Evolutionary conservation across 345 rosid species (phyloP).

Genomic region (Populus deltoides): DNA sequence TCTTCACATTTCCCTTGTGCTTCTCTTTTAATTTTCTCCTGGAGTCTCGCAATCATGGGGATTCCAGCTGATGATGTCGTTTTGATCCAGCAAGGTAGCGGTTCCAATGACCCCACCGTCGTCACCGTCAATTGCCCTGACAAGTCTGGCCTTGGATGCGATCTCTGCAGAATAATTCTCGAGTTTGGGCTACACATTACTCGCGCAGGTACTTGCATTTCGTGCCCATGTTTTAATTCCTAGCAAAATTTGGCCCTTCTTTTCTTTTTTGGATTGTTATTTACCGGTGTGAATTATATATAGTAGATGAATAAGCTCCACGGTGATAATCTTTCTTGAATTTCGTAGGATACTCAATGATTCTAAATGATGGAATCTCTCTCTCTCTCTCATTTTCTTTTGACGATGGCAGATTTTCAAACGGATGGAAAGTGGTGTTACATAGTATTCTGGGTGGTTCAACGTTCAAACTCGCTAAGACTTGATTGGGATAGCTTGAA

Average conservation of each 20-base stretch:
- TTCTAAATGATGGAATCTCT: not conserved
- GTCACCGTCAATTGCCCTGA: conserved; percentile 80
- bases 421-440: conserved; percentile 38
- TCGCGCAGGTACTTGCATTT: conserved; percentile 45
- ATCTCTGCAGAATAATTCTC: conserved; percentile 64
- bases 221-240: not conserved
- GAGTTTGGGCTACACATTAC: conserved; percentile 65
- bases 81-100: conserved; percentile 35
- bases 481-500: conserved; percentile 30
- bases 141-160: conserved; percentile 76
- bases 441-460: conserved; percentile 33
- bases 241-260: not conserved
- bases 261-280: not conserved
- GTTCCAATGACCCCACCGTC: conserved; percentile 42
- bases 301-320: too few relatives aligned
- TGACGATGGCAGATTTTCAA: conserved; percentile 20
- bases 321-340: not conserved
- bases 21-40: not conserved
- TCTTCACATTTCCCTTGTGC: not conserved
- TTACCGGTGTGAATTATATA: not conserved
- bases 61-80: conserved; percentile 61
- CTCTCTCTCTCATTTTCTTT: not conserved
- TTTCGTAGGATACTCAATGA: not conserved
- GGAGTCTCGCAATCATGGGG: conserved; percentile 34
- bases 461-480: conserved; percentile 5